phyloP scores from a whole-genome alignment of 2,329 filamentous ascomycete species.

The Metarhizium sp. region DNA sequence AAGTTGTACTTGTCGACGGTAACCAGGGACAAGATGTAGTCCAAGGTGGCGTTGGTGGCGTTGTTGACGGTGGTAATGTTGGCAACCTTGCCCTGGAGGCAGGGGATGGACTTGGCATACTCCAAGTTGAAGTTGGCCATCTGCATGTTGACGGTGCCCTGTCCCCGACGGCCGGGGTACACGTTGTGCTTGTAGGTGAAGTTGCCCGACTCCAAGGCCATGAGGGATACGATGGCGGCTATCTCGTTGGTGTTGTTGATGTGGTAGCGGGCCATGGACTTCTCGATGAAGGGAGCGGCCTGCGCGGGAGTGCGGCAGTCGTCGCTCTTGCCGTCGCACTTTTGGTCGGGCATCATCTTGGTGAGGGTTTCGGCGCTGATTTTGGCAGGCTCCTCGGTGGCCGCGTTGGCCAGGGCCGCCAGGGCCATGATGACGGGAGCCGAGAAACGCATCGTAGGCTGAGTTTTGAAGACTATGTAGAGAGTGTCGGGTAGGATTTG shows the following conservation, averaged over 20 bases:
- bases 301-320: conserved; percentile 59
- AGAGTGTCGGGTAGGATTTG: too few relatives aligned
- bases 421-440: not conserved
- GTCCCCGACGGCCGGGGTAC: conserved; percentile 46
- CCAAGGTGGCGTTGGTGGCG: conserved; percentile 21
- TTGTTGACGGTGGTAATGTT: conserved; percentile 17
- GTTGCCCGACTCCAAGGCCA: conserved; percentile 60
- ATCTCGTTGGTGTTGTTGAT: conserved; percentile 48
- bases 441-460: conserved; percentile 18
- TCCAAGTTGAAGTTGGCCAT: conserved; percentile 31
- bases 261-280: conserved; percentile 47
- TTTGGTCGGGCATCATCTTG: conserved; percentile 46
- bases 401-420: conserved; percentile 5
- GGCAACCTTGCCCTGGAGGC: conserved; percentile 23
- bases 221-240: conserved; percentile 60
- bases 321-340: conserved; percentile 36
- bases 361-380: conserved; percentile 30
- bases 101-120: conserved; percentile 37
- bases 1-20: conserved; percentile 43
- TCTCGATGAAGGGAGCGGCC: conserved; percentile 47
- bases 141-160: conserved; percentile 58
- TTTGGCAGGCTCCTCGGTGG: not conserved
- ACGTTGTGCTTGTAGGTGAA: conserved; percentile 66
- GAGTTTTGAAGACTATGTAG: too few relatives aligned
- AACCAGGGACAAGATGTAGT: conserved; percentile 34